phyloP scores from a whole-genome alignment of 108 stramenopile species.

The Cyclotella atomus region DNA sequence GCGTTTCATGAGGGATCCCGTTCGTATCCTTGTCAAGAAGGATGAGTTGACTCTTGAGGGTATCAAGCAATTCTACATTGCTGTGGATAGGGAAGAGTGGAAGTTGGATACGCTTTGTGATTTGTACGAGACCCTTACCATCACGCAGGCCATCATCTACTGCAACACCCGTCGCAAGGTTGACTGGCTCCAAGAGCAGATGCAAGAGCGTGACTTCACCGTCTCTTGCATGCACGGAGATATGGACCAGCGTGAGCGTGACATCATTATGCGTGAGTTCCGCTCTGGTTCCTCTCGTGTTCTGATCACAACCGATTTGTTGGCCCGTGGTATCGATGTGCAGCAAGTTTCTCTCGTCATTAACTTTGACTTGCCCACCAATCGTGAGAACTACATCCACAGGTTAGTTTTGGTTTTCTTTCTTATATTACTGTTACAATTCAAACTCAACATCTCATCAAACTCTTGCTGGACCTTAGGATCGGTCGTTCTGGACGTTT shows the following conservation, averaged over 20 bases:
- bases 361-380: slow-evolving; percentile 99
- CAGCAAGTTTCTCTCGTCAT: slow-evolving; percentile 99
- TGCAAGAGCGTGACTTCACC: slow-evolving; percentile 97
- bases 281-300: slow-evolving; percentile 99
- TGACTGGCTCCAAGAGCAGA: slow-evolving; percentile 98
- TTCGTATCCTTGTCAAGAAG: slow-evolving; percentile 99
- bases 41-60: slow-evolving; percentile 99
- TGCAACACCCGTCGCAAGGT: slow-evolving; percentile 99
- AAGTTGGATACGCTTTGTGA: slow-evolving; percentile 99
- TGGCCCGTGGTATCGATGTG: slow-evolving; percentile 98
- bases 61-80: slow-evolving; percentile 99
- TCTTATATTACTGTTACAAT: too few relatives aligned
- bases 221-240: slow-evolving; percentile 99
- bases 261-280: slow-evolving; percentile 99
- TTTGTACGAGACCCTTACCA: slow-evolving; percentile 99
- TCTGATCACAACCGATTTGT: slow-evolving; percentile 98
- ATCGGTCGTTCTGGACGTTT: slow-evolving; percentile 99
- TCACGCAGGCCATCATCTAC: slow-evolving; percentile 99
- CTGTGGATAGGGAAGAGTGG: slow-evolving; percentile 98
- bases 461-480: too few relatives aligned
- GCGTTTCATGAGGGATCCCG: slow-evolving; percentile 99
- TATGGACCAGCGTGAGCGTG: slow-evolving; percentile 99
- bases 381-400: slow-evolving; percentile 99
- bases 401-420: too few relatives aligned
- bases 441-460: too few relatives aligned